Evolutionary conservation across 2,329 filamentous ascomycete genomes (phyloP).

Genomic region (Aspergillus clavatus): DNA sequence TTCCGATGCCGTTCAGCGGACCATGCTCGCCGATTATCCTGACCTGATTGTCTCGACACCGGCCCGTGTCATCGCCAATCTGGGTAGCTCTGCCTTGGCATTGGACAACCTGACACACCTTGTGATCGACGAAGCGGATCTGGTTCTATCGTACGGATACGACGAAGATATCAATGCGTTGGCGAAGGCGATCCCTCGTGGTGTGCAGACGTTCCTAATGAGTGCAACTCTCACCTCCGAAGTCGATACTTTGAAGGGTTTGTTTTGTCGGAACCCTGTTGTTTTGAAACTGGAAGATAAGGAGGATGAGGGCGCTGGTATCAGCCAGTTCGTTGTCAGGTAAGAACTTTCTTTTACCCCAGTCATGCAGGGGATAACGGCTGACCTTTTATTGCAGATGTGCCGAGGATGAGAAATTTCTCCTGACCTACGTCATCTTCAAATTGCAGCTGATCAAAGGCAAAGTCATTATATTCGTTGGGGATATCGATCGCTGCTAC

Average conservation of each 20-base stretch:
- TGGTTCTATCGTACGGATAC: slow-evolving; percentile 91
- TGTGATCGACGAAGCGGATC: slow-evolving; percentile 89
- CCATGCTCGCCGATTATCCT: slow-evolving; percentile 76
- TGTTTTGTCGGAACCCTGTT: slow-evolving; percentile 79
- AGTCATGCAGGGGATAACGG: slow-evolving; percentile 11
- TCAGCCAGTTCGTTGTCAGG: slow-evolving; percentile 85
- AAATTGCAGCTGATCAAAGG: slow-evolving; percentile 91
- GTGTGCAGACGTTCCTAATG: slow-evolving; percentile 87
- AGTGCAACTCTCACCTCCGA: slow-evolving; percentile 88
- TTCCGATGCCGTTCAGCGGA: slow-evolving; percentile 80
- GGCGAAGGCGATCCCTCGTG: slow-evolving; percentile 71
- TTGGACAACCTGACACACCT: slow-evolving; percentile 68
- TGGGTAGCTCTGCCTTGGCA: slow-evolving; percentile 67
- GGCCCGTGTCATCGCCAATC: slow-evolving; percentile 71
- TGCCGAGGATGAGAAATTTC: slow-evolving; percentile 95
- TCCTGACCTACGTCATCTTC: slow-evolving; percentile 89
- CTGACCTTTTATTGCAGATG: slow-evolving; percentile 50
- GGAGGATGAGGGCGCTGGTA: slow-evolving; percentile 68
- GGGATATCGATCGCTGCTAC: slow-evolving; percentile 84
- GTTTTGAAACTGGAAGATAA: slow-evolving; percentile 78
- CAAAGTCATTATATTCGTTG: slow-evolving; percentile 80
- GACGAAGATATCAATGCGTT: slow-evolving; percentile 82
- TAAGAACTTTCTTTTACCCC: slow-evolving; percentile 33
- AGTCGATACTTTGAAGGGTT: slow-evolving; percentile 73
- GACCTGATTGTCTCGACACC: slow-evolving; percentile 91